Evolutionary conservation across 2,329 filamentous ascomycete species (phyloP).

Genomic region (Mycosphaerella sp.): DNA sequence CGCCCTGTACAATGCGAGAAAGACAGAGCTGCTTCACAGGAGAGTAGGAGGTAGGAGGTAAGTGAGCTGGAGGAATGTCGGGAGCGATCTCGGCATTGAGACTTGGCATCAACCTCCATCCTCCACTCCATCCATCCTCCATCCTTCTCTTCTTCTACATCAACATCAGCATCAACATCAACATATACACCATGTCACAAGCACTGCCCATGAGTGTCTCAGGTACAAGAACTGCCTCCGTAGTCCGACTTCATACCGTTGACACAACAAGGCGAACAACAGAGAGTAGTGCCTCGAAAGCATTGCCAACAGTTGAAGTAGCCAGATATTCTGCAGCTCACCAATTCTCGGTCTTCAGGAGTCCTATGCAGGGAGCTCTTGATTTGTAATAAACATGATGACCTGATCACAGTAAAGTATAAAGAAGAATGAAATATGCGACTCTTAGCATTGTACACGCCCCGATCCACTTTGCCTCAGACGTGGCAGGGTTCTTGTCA

Average conservation of each 20-base stretch:
- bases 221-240: background rate
- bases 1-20: constrained; percentile 3
- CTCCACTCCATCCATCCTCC: background rate
- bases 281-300: too few species aligned
- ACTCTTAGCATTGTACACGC: too few species aligned
- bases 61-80: background rate
- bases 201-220: too few species aligned
- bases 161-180: background rate
- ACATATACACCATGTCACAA: background rate
- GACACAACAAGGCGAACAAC: too few species aligned
- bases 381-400: too few species aligned
- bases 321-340: too few species aligned
- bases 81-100: constrained; percentile 2
- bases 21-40: background rate
- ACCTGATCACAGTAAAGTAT: too few species aligned
- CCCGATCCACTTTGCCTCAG: background rate
- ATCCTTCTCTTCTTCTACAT: background rate
- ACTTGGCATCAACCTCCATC: background rate
- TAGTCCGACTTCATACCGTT: too few species aligned
- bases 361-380: too few species aligned
- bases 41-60: background rate
- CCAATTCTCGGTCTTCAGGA: too few species aligned
- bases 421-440: too few species aligned
- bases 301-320: too few species aligned
- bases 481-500: background rate